Base-by-base conservation (phyloP, 164 flowering plant species). In the Echeveria elegans region DNA sequence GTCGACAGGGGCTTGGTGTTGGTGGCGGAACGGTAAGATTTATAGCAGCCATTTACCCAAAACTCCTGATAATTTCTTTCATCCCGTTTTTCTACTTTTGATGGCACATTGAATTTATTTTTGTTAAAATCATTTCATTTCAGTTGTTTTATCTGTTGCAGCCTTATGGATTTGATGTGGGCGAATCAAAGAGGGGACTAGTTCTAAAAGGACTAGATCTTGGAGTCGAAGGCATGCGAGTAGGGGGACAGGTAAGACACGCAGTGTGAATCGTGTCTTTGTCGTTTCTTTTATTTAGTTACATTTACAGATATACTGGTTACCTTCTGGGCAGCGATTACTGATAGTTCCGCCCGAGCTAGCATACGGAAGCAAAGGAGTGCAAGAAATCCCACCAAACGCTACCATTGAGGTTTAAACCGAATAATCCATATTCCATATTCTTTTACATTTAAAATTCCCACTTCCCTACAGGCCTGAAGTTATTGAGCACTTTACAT, bases 141-240 rank as follows among this genome's bases (percentile, higher is more conserved):
- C 11, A 4, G 64, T 29, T 2, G 36, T 8, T 31, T 1, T 18
- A 32, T 63, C 15, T 68, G 43, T 58, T 85, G 80, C 85, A 93
- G 98, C 98, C 98, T 59, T 93, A 93, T 71, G 98, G 98, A 68
- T 93, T 93, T 80, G 96, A 90, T 74, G 94, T 93, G 64, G 98
- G 98, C 62, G 86, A 93, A 67, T 93, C 98, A 34, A 94, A 86
- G 79, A 84, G 82, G 64, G 97, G 98, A 58, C 30, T 58, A 3
- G 97, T 93, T 47, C 90, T 93, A 37, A 88, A 86, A 77, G 98
- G 98, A 64, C 79, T 93, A 68, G 98, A 93, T 72, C 74, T 88
- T 24, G 98, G 98, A 43, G 97, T 90, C 69, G 48, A 85, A 82
- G 98, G 98, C 79, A 90, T 93, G 98, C 77, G 77, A 5, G 97